These are phyloP conservation scores for Bryoglossum gracile DNA, from an alignment of 495 filamentous ascomycete species.

Conservation along the genomic window DNA sequence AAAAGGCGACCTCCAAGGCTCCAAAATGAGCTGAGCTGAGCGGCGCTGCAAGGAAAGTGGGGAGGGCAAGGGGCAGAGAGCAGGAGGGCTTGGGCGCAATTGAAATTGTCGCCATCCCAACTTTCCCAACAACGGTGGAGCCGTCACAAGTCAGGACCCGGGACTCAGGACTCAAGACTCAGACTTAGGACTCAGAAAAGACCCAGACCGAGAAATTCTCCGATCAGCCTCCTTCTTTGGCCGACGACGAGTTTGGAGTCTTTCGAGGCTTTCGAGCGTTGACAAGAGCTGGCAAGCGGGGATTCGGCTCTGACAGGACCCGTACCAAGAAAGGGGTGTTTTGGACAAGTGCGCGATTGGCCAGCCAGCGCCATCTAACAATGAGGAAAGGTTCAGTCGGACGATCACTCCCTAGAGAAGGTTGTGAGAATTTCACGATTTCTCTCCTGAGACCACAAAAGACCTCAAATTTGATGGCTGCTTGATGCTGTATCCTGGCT, in stretches of 20 bases:
- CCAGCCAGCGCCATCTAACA: background rate
- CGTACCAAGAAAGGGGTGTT: background rate
- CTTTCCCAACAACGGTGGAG: too few species aligned
- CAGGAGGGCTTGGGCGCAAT: background rate
- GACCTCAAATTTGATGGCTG: background rate
- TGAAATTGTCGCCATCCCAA: too few species aligned
- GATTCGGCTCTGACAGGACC: background rate
- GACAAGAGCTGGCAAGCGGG: background rate
- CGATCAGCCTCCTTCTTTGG: slow-evolving; percentile 7
- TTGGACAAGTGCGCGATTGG: background rate
- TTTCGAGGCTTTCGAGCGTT: background rate
- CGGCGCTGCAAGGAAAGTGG: too few species aligned
- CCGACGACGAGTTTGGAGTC: background rate
- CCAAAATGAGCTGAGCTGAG: too few species aligned
- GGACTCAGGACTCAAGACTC: background rate
- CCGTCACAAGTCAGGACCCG: too few species aligned
- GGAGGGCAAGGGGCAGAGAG: background rate
- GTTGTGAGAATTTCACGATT: background rate
- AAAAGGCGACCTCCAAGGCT: too few species aligned
- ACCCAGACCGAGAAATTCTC: slow-evolving; percentile 1
- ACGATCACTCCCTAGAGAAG: background rate
- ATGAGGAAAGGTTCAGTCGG: background rate
- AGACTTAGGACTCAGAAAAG: background rate
- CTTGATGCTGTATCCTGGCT: background rate
- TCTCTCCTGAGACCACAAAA: background rate